A percentile compares a stretch with the other conserved stretches of the same genome.
Evolutionary conservation across 139 green algal species (phyloP).

Genomic region (Gonium pectorale): DNA sequence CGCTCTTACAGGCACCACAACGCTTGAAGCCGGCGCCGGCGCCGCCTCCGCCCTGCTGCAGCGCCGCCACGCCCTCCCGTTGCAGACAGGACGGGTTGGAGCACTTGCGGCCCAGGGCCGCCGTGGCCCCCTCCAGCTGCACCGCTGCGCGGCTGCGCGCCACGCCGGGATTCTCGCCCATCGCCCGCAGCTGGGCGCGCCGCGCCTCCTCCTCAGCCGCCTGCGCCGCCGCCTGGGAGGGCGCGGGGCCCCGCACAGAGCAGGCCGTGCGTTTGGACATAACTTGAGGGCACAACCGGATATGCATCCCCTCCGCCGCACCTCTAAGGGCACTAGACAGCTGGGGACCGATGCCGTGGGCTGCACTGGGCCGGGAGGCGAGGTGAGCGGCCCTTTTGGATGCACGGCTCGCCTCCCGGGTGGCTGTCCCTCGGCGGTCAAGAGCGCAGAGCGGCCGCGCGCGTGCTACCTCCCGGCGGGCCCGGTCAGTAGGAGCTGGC

Average conservation of each 20-base stretch:
- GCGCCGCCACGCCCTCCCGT: constrained; percentile 28
- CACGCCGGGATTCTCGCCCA: constrained; percentile 43
- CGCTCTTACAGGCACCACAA: constrained; percentile 56
- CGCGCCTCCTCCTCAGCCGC: constrained; percentile 29
- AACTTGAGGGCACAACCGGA: too few relatives aligned
- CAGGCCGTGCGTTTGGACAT: background rate
- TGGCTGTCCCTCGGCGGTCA: too few relatives aligned
- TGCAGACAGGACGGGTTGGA: constrained; percentile 44
- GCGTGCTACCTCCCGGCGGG: too few relatives aligned
- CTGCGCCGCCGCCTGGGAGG: background rate
- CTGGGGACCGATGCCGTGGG: too few relatives aligned
- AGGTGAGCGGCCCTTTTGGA: too few relatives aligned
- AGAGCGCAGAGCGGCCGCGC: too few relatives aligned
- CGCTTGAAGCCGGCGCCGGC: constrained; percentile 51
- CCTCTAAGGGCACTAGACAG: too few relatives aligned
- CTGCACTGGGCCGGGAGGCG: too few relatives aligned
- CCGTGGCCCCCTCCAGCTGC: constrained; percentile 33
- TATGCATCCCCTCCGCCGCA: too few relatives aligned
- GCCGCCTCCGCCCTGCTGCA: background rate
- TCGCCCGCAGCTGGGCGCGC: constrained; percentile 36
- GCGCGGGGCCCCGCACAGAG: too few relatives aligned
- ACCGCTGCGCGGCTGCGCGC: constrained; percentile 34
- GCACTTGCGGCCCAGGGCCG: constrained; percentile 48
- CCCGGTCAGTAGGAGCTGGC: too few relatives aligned
- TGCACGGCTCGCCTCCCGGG: too few relatives aligned